Base-by-base conservation (phyloP, 2,329 filamentous ascomycete genomes). In the Talaromyces albobiverticillius region DNA sequence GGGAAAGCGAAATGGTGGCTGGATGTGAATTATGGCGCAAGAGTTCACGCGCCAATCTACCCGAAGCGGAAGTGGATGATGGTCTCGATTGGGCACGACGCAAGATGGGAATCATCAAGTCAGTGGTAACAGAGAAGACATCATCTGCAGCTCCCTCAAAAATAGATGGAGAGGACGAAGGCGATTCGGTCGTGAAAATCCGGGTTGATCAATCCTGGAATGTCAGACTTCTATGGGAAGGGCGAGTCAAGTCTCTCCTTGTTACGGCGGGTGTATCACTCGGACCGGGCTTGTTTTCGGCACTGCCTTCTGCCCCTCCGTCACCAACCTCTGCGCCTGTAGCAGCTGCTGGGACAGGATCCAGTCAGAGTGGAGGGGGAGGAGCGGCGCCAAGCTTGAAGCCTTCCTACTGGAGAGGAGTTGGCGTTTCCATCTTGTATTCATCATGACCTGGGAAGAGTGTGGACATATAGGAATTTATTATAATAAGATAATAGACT, bases 1-100 rank as follows among this genome's bases (percentile, higher is more conserved):
- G 96, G 76, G 94, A 99, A 76, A 96, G 90, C 67, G 89, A 94
- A 55, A 87, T 96, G 79, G 87, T 91, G 23, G 82, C 97, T 22
- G 94, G 94, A 13, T 89, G 90, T 75, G 94, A 99, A 75, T 77
- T 97, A 41, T 99, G 94, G 93, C 85, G 89, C 65, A 87, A 84
- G 63, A 58, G 51, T 41, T 59, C 48, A 29, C 61, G 46, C 34
- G 57, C 45, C 7, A 34, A 32, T 16, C 22, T 34, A 41, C 38
- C 50, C 18, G 41, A 52, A 16, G 20, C 78, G 72, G 42, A 52
- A n/a, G 23, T 78, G 72, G 59, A 70, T 71, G 56, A 79, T 76
- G 62, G 71, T 64, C 51, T 73, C 60, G 51, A 77, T 76, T 64
- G 70, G 69, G 66, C 67, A 67, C 57, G 72, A 70, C 60, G 59